Base-by-base conservation (phyloP, 2,329 filamentous ascomycete species). In the Stagonosporopsis chrysanthemi region DNA sequence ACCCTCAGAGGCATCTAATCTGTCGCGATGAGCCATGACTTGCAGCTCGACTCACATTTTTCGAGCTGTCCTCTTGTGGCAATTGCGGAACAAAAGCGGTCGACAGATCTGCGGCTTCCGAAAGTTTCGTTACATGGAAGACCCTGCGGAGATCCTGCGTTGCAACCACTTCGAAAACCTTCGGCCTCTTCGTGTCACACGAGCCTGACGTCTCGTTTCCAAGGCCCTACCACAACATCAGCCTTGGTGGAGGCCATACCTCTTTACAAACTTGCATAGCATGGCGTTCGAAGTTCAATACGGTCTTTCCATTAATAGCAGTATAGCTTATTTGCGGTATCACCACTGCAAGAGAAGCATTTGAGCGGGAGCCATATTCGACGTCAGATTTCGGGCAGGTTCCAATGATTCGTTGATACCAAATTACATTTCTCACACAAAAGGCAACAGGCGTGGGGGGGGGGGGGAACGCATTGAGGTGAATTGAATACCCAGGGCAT, bases 1-100 rank as follows among this genome's bases (percentile, higher is more conserved):
- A 63, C 81, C 75, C 28, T 81, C 79, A 49, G 74, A 77, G 61
- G 59, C 72, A 19, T 68, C 66, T 36, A 64, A 66, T 22, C 43
- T 52, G 3, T 38, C 54, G 17, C 36, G 36, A 39, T 39, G 31
- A 33, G 31, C 31, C n/a, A 33, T 33, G 12, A 14, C 31, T n/a
- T 14, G 15, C 14, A 33, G 31, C 6, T 6, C 4, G 7, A 4
- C 31, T 7, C 31, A 33, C 29, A 14, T 2, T 31, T 19, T 19
- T 19, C 19, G 19, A 11, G 4, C 12, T 31, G 29, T 11, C 9
- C 12, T 14, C 4, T 31, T 31, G 8, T 12, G 8, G 9, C 29
- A 15, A 7, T 33, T 33, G 31, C 3, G 31, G 31, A n/a, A n/a
- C 31, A n/a, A 33, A 33, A 6, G 31, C n/a, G 31, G 31, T n/a